phyloP scores from a whole-genome alignment of 2,329 filamentous ascomycete species.

The Chaetomium strumarium region DNA sequence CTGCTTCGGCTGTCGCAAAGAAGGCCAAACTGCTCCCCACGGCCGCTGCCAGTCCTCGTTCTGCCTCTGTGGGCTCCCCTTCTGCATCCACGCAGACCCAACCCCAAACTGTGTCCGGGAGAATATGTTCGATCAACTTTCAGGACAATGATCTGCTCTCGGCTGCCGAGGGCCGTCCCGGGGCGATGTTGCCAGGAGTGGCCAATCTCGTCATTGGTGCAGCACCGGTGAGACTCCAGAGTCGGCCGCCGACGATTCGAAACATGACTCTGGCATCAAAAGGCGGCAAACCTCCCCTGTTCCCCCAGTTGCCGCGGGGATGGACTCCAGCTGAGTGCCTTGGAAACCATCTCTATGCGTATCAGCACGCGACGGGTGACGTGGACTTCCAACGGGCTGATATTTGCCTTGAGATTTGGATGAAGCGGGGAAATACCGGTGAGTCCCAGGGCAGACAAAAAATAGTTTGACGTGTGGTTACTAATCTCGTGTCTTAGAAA shows the following conservation, averaged over 20 bases:
- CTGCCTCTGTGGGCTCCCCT: not conserved
- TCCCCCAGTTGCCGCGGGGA: slow-evolving; percentile 17
- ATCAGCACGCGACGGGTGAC: slow-evolving; percentile 18
- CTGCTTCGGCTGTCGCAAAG: slow-evolving; percentile 14
- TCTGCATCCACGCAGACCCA: slow-evolving; percentile 1
- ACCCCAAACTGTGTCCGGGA: not conserved
- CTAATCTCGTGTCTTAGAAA: slow-evolving; percentile 12
- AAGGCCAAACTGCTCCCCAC: slow-evolving; percentile 15
- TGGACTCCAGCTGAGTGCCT: slow-evolving; percentile 24
- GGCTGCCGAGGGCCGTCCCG: slow-evolving; percentile 2
- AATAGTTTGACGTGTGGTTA: not conserved
- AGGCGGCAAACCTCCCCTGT: slow-evolving; percentile 21
- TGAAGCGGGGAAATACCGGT: slow-evolving; percentile 15
- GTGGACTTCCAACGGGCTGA: slow-evolving; percentile 21
- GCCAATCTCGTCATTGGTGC: slow-evolving; percentile 21
- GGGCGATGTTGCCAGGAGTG: slow-evolving; percentile 16
- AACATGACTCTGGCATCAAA: slow-evolving; percentile 22
- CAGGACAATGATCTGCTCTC: slow-evolving; percentile 12
- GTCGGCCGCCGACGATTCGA: slow-evolving; percentile 22
- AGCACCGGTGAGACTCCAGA: slow-evolving; percentile 20
- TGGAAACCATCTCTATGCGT: slow-evolving; percentile 21
- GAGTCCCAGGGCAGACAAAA: not conserved
- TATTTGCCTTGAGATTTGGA: slow-evolving; percentile 21
- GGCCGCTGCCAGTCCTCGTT: not conserved
- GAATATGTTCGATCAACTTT: slow-evolving; percentile 12